These are phyloP conservation scores for Sordaria brevicollis DNA, from an alignment of 495 filamentous ascomycete genomes.

Conservation along the genomic window DNA sequence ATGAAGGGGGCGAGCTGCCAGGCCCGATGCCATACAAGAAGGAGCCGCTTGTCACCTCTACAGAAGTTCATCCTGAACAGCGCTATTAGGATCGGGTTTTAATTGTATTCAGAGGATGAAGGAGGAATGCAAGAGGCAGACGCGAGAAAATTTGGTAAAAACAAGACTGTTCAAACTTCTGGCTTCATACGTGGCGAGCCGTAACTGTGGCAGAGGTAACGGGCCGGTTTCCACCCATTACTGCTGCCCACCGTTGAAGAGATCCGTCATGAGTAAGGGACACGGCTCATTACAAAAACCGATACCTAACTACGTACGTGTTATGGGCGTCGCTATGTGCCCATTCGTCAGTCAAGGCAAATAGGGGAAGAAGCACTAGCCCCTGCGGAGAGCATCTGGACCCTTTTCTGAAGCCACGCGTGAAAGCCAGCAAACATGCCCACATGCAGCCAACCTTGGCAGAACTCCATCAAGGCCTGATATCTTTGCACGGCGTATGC, in stretches of 20 bases:
- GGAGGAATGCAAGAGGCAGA: background rate
- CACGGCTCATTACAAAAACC: background rate
- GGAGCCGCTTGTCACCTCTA: background rate
- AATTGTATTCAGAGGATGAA: background rate
- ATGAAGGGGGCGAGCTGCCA: background rate
- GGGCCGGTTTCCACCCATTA: background rate
- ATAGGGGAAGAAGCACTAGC: background rate
- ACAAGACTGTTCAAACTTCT: background rate
- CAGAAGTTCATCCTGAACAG: background rate
- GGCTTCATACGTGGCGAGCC: background rate
- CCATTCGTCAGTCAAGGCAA: background rate
- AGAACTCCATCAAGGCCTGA: constrained; percentile 32
- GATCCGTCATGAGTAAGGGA: background rate
- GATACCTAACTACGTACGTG: background rate
- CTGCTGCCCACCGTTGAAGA: background rate
- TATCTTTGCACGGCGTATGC: constrained; percentile 30
- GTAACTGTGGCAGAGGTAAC: background rate
- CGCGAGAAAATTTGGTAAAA: too few relatives aligned
- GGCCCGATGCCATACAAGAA: background rate
- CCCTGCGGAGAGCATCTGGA: background rate
- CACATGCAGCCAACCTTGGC: constrained; percentile 24
- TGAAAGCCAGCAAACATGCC: constrained; percentile 32
- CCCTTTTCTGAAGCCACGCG: constrained; percentile 27
- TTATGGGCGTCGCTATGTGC: background rate
- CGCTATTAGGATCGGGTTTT: background rate